Percentiles rank a stretch among this genome's conserved stretches.
Evolutionary conservation across 768 basidiomycete genomes (phyloP).

Genomic region (Gelatoporia subvermispora): DNA sequence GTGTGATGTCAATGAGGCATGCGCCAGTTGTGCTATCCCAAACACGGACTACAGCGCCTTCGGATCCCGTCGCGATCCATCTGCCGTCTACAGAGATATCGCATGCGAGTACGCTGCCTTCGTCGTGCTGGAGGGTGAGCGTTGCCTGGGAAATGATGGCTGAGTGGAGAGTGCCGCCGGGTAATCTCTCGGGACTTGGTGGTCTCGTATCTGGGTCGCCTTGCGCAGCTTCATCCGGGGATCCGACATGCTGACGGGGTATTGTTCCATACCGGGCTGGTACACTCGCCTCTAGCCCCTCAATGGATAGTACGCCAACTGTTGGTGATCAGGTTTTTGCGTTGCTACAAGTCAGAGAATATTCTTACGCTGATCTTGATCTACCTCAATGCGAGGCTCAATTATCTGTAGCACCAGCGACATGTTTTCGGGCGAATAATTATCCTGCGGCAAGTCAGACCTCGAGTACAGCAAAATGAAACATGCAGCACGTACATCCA

Average conservation of each 20-base stretch:
- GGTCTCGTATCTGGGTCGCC: too few relatives aligned
- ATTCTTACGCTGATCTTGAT: constrained; percentile 5
- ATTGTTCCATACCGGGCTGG: not conserved
- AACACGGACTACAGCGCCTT: constrained; percentile 8
- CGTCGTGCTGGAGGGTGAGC: constrained; percentile 1
- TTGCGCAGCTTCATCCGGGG: too few relatives aligned
- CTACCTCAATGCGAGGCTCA: constrained; percentile 9
- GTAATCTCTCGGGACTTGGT: not conserved
- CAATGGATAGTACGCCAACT: constrained; percentile 1
- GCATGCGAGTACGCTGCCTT: constrained; percentile 26
- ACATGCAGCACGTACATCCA: too few relatives aligned
- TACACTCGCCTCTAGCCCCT: not conserved
- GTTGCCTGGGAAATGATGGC: not conserved
- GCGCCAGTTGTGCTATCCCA: constrained; percentile 5
- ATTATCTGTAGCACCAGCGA: not conserved
- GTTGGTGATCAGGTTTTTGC: too few relatives aligned
- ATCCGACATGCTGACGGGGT: too few relatives aligned
- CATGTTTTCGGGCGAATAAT: constrained; percentile 2
- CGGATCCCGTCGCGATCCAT: constrained; percentile 9
- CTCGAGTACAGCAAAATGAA: too few relatives aligned
- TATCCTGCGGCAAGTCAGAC: not conserved
- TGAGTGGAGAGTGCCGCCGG: not conserved
- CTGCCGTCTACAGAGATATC: constrained; percentile 33
- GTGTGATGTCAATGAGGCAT: not conserved
- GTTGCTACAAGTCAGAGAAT: not conserved